Conservation (phyloP, 2,329 filamentous ascomycete species). For the Beauveria rudraprayagi region DNA sequence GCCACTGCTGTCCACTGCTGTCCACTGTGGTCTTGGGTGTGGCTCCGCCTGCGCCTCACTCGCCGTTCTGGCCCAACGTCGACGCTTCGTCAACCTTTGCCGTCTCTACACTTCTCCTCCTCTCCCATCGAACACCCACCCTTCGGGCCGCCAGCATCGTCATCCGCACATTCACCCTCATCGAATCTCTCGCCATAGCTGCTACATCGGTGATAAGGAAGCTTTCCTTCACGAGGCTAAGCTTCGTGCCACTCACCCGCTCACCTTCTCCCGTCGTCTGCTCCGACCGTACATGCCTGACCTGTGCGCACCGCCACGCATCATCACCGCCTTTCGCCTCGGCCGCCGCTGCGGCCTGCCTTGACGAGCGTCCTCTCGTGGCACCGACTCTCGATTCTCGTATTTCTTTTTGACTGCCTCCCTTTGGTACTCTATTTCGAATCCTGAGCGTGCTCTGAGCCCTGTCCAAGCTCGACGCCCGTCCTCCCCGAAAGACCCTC, state of each 20-base stretch:
- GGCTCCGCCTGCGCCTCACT: slow-evolving; percentile 3
- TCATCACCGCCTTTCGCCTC: slow-evolving; percentile 4
- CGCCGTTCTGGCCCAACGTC: slow-evolving; percentile 6
- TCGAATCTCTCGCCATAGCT: not conserved
- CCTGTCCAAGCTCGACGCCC: not conserved
- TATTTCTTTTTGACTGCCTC: not conserved
- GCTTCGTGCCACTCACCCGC: not conserved
- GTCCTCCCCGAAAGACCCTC: not conserved
- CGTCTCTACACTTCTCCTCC: not conserved
- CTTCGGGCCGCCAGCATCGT: slow-evolving; percentile 2
- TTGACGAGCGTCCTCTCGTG: slow-evolving; percentile 2
- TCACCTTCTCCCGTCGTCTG: not conserved
- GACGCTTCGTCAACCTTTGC: not conserved
- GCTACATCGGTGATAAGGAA: not conserved
- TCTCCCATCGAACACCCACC: not conserved
- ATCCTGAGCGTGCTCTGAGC: not conserved
- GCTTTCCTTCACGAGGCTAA: not conserved
- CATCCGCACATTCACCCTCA: slow-evolving; percentile 1
- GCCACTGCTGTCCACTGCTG: not conserved
- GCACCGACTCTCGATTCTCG: not conserved
- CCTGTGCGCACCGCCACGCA: not conserved
- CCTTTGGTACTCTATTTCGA: not conserved
- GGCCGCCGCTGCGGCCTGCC: slow-evolving; percentile 4
- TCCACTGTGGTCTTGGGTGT: not conserved
- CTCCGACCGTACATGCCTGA: slow-evolving; percentile 11